Evolutionary conservation across 768 basidiomycete genomes (phyloP), one percentile per base, ranked within the genome.

Genomic region (Termitomyces sp.): DNA sequence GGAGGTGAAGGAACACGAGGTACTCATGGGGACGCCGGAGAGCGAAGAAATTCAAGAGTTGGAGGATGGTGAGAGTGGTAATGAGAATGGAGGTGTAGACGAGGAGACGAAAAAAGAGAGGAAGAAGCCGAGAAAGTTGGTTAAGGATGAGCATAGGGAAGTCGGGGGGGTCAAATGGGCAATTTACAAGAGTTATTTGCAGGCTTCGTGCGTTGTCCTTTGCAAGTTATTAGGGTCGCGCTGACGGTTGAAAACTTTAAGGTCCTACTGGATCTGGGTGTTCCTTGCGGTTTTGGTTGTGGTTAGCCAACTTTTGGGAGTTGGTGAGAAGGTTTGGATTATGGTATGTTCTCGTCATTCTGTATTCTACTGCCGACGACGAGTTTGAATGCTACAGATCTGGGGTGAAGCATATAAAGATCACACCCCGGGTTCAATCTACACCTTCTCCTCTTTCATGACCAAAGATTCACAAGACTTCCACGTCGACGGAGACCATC

Each of bases 141-240:
- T 93, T 54, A 85, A 91, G 65, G 91, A 93, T 46, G 91, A 94
- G 64, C 85, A 90, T 56, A 68, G 91, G 43, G 88, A 89, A 58
- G 77, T 78, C 1, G 93, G 93, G 0, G 83, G 85, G 37, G 92
- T 95, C 30, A 90, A 90, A 63, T 92, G 89, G 87, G 69, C 71
- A 1, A 76, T 85, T 32, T 86, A 86, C 55, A 79, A 82, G 12
- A 73, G 80, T 6, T 90, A 94, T 63, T 65, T 93, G 56, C 77
- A 82, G 65, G 87, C 84, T 17, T 86, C 87, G 85, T 88, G 57
- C 45, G 83, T 78, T 5, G 8, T 28, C 48, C 21, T 10, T 57
- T 32, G n/a, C n/a, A n/a, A n/a, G n/a, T 34, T 34, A 8, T 14
- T 34, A 21, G 21, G 14, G 24, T 17, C 30, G 12, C 4, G 3